Conservation (phyloP, 179 eudicot genomes). For the Beta macrorhiza region DNA sequence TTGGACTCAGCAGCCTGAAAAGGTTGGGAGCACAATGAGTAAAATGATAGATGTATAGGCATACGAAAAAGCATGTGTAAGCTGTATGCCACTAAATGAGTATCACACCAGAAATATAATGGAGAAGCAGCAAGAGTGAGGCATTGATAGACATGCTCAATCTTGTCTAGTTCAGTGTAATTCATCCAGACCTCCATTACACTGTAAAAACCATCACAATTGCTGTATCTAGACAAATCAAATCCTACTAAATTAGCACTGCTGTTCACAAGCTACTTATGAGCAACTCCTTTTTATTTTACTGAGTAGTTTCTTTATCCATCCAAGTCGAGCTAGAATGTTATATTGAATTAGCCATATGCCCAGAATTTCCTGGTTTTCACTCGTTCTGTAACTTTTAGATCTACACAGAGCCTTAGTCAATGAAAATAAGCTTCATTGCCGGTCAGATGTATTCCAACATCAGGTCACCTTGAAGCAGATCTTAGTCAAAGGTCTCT, state of each 20-base stretch:
- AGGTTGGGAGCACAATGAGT: constrained; percentile 18
- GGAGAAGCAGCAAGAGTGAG: background rate
- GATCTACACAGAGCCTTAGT: background rate
- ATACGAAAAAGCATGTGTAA: background rate
- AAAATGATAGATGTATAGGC: constrained; percentile 3
- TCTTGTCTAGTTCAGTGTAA: background rate
- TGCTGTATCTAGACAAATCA: background rate
- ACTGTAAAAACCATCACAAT: background rate
- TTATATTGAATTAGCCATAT: background rate
- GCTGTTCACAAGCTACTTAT: background rate
- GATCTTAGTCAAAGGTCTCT: background rate
- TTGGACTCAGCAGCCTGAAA: constrained; percentile 84
- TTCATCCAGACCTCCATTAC: background rate
- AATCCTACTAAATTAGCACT: background rate
- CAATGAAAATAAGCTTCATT: background rate
- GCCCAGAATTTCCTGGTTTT: background rate
- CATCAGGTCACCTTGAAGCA: background rate
- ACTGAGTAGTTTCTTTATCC: background rate
- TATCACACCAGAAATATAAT: background rate
- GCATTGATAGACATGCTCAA: no score
- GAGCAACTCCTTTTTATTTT: background rate
- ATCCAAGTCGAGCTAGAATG: background rate
- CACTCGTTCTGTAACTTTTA: background rate
- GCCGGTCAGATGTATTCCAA: background rate
- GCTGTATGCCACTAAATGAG: background rate